A percentile compares a stretch with the other conserved stretches of the same genome.
Conservation (phyloP, 352 stramenopile genomes). For the Blastocystis sp. region DNA sequence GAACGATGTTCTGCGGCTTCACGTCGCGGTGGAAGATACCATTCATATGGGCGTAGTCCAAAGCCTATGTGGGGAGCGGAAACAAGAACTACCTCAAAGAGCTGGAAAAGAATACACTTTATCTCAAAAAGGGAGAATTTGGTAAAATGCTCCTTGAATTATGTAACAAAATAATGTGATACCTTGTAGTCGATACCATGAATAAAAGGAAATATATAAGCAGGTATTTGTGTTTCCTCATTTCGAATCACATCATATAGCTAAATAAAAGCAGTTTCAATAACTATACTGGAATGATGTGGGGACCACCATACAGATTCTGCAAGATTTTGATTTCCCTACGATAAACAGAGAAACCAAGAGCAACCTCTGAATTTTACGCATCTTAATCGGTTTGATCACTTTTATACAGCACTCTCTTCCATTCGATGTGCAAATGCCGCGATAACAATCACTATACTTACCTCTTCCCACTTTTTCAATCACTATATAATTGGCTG, state of each 20-base stretch:
- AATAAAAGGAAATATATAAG: slow-evolving; percentile 94
- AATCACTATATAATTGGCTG: slow-evolving; percentile 91
- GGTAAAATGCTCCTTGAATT: background rate
- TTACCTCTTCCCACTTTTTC: slow-evolving; percentile 97
- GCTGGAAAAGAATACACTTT: slow-evolving; percentile 28
- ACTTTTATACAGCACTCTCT: slow-evolving; percentile 99
- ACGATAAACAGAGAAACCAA: background rate
- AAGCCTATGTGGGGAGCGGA: slow-evolving; percentile 75
- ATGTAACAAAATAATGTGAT: slow-evolving; percentile 67
- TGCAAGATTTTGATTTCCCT: slow-evolving; percentile 98
- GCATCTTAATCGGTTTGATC: slow-evolving; percentile 99
- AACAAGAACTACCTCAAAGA: slow-evolving; percentile 14
- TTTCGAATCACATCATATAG: slow-evolving; percentile 95
- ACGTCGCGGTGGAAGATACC: slow-evolving; percentile 99
- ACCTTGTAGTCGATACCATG: slow-evolving; percentile 99
- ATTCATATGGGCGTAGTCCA: slow-evolving; percentile 99
- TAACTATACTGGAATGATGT: slow-evolving; percentile 78
- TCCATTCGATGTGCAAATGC: slow-evolving; percentile 91
- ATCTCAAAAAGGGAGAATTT: slow-evolving; percentile 31
- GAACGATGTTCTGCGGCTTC: slow-evolving; percentile 93
- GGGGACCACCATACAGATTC: slow-evolving; percentile 94
- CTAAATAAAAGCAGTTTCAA: slow-evolving; percentile 68
- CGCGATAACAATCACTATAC: slow-evolving; percentile 96
- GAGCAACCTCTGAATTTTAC: slow-evolving; percentile 93
- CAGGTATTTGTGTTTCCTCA: slow-evolving; percentile 94